Conservation (phyloP, 176 grass and related monocot genomes). For the Dendrocalamus sinicus region DNA sequence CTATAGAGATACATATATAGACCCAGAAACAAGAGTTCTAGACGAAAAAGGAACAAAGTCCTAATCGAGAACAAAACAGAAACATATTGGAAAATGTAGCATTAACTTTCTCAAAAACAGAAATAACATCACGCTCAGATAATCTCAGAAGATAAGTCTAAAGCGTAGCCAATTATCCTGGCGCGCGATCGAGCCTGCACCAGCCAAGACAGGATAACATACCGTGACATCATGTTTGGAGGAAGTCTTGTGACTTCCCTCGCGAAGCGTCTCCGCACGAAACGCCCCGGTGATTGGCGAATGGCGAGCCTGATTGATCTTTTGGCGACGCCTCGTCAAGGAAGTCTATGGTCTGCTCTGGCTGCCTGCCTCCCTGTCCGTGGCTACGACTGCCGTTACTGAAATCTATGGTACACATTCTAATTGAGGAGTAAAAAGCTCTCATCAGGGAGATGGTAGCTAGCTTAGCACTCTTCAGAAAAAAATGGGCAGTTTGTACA, state of each 20-base stretch:
- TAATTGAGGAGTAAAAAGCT: neutral
- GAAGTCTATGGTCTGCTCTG: slow-evolving; percentile 9
- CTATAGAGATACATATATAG: too few species aligned
- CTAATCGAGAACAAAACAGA: too few species aligned
- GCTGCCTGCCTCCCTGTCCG: neutral
- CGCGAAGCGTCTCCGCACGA: neutral
- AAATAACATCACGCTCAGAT: too few species aligned
- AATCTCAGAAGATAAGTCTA: too few species aligned
- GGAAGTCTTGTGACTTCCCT: neutral
- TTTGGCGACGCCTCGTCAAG: slow-evolving; percentile 17
- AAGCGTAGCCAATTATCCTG: neutral
- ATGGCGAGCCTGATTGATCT: slow-evolving; percentile 25
- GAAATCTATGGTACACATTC: slow-evolving; percentile 28
- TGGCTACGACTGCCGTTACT: neutral
- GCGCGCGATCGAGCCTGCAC: neutral
- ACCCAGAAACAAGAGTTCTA: too few species aligned
- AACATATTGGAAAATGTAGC: too few species aligned
- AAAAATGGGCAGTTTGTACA: slow-evolving; percentile 29
- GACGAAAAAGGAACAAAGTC: too few species aligned
- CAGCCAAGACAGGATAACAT: neutral
- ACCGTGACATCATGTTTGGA: neutral
- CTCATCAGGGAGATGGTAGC: neutral
- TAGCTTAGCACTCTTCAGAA: slow-evolving; percentile 25
- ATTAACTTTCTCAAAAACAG: too few species aligned
- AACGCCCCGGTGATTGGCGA: neutral